Evolutionary conservation across 768 basidiomycete species (phyloP).

Genomic region (Xerocomus brunneocitrinus): DNA sequence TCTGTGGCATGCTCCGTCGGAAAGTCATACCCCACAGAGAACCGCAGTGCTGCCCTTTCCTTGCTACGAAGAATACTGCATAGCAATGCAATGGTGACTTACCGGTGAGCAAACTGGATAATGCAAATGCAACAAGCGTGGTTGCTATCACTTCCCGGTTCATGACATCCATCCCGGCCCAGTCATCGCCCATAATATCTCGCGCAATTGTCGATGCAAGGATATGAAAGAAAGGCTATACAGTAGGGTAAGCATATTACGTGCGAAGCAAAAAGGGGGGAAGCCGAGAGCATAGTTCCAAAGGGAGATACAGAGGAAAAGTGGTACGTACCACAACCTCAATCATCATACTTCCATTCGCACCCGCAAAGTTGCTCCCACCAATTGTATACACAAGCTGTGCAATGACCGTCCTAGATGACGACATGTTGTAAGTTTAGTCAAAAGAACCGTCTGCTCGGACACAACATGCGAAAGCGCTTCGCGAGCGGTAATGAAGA

Average conservation of each 20-base stretch:
- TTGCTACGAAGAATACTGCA: not conserved
- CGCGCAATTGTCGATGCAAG: slow-evolving; percentile 71
- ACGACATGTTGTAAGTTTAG: not conserved
- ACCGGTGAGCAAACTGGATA: slow-evolving; percentile 88
- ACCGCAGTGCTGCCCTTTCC: not conserved
- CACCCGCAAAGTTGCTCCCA: slow-evolving; percentile 85
- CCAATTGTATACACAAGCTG: slow-evolving; percentile 85
- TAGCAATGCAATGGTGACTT: slow-evolving; percentile 7
- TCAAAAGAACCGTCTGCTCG: not conserved
- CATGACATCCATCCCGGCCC: slow-evolving; percentile 46
- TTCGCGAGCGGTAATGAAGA: slow-evolving; percentile 4
- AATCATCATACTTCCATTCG: slow-evolving; percentile 97
- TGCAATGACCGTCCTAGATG: slow-evolving; percentile 59
- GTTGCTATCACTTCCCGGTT: slow-evolving; percentile 80
- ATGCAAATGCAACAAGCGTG: slow-evolving; percentile 81
- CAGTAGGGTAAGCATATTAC: not conserved
- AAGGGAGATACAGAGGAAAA: not conserved
- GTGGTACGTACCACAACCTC: slow-evolving; percentile 77
- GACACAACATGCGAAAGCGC: not conserved
- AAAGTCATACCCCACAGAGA: not conserved
- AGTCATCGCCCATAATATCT: slow-evolving; percentile 41
- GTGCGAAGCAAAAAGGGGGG: not conserved
- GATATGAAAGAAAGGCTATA: slow-evolving; percentile 92
- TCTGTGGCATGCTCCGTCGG: not conserved
- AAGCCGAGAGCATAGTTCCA: not conserved